Evolutionary conservation across 306 rosid species (phyloP), one percentile per base, ranked within the genome.

Genomic region (Albizia julibrissin): DNA sequence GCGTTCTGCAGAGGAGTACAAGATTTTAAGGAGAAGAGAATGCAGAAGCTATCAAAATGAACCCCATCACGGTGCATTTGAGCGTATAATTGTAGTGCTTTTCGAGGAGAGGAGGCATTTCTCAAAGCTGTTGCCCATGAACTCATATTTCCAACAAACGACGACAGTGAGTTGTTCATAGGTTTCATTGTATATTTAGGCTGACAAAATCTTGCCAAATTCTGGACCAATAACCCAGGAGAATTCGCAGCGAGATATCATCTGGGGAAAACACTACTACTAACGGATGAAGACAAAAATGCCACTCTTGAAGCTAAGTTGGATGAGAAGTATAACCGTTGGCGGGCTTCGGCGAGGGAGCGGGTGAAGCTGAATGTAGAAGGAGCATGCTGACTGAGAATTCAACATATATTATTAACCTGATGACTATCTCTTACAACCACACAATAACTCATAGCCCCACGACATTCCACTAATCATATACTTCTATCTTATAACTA

Each of bases 111-210:
- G 61, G 91, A 86, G 10, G 86, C 87, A 44, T 83, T 81, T 81
- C 67, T 87, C n/a, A 91, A 79, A 15, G 93, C 87, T 65, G 79
- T 80, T 58, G 93, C 91, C 86, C 88, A 91, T 9, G 95, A 91
- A 64, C 43, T 74, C 69, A 83, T 54, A 19, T 13, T 78, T 74
- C 88, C 72, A 29, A 74, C 83, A 67, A 74, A 67, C 40, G 69
- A 74, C 5, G 76, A 73, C 74, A 77, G 42, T 68, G 44, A 4
- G 43, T 65, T 77, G 22, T 81, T 81, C 85, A 81, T 85, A 43
- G 64, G 84, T 42, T 68, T 42, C 10, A 8, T 1, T 72, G 29
- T 11, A 21, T 22, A 15, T 22, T 64, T 16, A 64, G 69, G 69
- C 69, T 26, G n/a, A 64, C 11, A 29, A 64, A 14, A 64, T 64